These are phyloP conservation scores for Agaricales sp. DNA, from an alignment of 1,284 basidiomycete genomes.

Conservation along the genomic window DNA sequence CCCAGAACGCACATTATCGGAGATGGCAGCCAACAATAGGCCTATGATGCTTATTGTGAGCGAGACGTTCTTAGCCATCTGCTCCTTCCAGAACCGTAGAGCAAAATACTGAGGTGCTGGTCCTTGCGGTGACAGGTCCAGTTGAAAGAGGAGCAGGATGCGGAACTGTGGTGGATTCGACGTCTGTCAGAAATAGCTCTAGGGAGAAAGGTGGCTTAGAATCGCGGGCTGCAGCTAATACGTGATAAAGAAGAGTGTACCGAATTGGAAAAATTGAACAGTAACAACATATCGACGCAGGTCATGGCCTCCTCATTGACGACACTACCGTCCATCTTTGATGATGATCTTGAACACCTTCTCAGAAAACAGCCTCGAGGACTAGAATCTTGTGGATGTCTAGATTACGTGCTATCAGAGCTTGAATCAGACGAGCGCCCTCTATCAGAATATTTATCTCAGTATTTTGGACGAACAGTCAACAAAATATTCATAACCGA, in stretches of 20 bases:
- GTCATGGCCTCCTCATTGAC: conserved; percentile 82
- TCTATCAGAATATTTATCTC: conserved; percentile 33
- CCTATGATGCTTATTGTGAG: conserved; percentile 75
- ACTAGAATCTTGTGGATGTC: conserved; percentile 97
- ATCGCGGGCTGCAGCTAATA: too few relatives aligned
- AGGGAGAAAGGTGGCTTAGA: too few relatives aligned
- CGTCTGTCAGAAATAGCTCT: conserved; percentile 98
- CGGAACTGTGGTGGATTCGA: conserved; percentile 75
- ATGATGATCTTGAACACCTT: conserved; percentile 86
- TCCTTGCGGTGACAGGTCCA: conserved; percentile 52
- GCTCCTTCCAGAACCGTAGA: conserved; percentile 92
- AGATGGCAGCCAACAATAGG: conserved; percentile 65
- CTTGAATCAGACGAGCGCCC: conserved; percentile 75
- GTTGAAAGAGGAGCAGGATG: conserved; percentile 81
- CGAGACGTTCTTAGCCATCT: conserved; percentile 74
- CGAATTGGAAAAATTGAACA: conserved; percentile 95
- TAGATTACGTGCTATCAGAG: conserved; percentile 76
- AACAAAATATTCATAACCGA: too few relatives aligned
- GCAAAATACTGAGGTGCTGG: conserved; percentile 86
- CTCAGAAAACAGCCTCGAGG: conserved; percentile 95
- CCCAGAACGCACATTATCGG: conserved; percentile 56
- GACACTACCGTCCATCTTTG: conserved; percentile 82
- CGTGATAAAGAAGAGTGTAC: conserved; percentile 30
- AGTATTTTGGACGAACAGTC: too few relatives aligned
- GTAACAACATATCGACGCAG: conserved; percentile 77